Conservation (phyloP, 352 stramenopile genomes). For the Phytophthora meadii region DNA sequence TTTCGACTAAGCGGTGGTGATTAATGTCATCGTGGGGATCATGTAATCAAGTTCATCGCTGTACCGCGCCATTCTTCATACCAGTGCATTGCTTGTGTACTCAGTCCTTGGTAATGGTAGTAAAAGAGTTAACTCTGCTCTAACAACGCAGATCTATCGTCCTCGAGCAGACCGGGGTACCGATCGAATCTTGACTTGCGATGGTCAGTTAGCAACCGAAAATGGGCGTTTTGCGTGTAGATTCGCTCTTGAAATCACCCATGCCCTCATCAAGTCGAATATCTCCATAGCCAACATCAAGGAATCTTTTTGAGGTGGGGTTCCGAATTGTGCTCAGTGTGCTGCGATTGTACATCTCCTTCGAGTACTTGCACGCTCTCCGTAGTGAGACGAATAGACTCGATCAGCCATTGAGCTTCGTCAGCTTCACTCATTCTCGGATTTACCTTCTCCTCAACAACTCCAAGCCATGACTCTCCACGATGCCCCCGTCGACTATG, state of each 20-base stretch:
- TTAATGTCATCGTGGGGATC: background rate
- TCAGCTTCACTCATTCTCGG: conserved; percentile 14
- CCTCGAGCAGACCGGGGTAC: background rate
- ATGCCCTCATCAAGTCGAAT: background rate
- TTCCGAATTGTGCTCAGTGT: conserved; percentile 1
- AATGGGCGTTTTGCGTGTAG: background rate
- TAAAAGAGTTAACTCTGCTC: too few relatives aligned
- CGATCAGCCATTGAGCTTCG: background rate
- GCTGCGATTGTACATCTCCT: conserved; percentile 1
- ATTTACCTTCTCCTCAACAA: conserved; percentile 14
- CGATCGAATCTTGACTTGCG: background rate
- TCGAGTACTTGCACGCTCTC: too few relatives aligned
- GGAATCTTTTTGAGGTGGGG: background rate
- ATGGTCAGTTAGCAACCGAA: conserved; percentile 1
- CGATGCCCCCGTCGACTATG: conserved; percentile 13
- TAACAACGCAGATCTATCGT: too few relatives aligned
- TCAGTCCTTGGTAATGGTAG: too few relatives aligned
- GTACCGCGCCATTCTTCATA: too few relatives aligned
- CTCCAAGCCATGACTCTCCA: conserved; percentile 12
- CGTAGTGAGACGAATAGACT: too few relatives aligned
- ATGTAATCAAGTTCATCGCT: background rate
- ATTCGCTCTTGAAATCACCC: conserved; percentile 1
- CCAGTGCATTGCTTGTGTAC: too few relatives aligned
- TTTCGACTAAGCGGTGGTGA: background rate
- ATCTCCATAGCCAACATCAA: background rate